Conservation (phyloP, 2,329 filamentous ascomycete genomes). For the Fusarium sp. region DNA sequence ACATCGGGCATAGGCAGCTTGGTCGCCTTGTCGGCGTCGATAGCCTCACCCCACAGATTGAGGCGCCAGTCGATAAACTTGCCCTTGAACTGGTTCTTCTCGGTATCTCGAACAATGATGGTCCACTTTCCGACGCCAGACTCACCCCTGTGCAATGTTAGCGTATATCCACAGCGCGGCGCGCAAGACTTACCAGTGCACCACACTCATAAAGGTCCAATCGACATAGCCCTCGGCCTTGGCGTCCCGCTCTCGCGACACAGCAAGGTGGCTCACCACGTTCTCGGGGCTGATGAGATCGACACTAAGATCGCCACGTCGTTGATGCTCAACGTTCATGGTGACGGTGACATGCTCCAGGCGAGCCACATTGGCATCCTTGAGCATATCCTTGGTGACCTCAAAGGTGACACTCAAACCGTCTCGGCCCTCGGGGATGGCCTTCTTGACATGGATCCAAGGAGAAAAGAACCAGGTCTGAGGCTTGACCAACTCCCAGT, state of each 20-base stretch:
- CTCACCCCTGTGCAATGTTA: conserved; percentile 76
- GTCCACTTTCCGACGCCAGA: conserved; percentile 90
- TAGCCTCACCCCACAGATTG: conserved; percentile 91
- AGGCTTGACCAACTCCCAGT: conserved; percentile 89
- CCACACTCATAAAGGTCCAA: conserved; percentile 99
- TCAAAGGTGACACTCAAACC: conserved; percentile 85
- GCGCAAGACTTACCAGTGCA: conserved; percentile 78
- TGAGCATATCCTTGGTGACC: conserved; percentile 83
- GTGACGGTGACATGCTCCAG: conserved; percentile 96
- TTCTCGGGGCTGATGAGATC: conserved; percentile 88
- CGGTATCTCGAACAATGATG: conserved; percentile 86
- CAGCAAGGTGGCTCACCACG: conserved; percentile 85
- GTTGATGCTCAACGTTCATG: conserved; percentile 92
- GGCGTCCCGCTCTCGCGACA: conserved; percentile 76
- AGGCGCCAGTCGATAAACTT: conserved; percentile 91
- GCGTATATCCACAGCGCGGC: neutral
- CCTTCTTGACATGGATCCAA: conserved; percentile 89
- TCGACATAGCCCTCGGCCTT: conserved; percentile 80
- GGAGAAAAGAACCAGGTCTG: conserved; percentile 96
- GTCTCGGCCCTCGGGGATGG: conserved; percentile 84
- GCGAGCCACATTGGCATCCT: conserved; percentile 83
- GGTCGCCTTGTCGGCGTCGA: conserved; percentile 77
- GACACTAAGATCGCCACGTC: conserved; percentile 90
- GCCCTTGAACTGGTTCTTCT: conserved; percentile 80
- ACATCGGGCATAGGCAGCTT: conserved; percentile 85